phyloP scores from a whole-genome alignment of 768 basidiomycete species.

The Agaricus subrufescens region DNA sequence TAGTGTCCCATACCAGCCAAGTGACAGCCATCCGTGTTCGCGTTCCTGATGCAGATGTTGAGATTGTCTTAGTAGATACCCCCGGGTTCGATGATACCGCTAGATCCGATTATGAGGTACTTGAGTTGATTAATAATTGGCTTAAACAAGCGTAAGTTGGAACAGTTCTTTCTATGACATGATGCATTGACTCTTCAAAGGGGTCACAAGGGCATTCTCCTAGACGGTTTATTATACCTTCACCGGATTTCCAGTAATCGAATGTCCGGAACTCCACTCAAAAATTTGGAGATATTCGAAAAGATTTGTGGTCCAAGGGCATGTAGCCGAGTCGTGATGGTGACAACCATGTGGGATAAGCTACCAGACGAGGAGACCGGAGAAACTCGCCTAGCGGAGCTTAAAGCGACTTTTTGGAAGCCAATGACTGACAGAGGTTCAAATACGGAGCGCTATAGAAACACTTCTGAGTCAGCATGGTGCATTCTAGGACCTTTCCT shows the following conservation, averaged over 20 bases:
- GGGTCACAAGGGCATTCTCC: too few relatives aligned
- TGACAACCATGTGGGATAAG: constrained; percentile 23
- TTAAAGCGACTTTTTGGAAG: constrained; percentile 12
- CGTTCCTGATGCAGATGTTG: neutral
- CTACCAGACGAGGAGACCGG: neutral
- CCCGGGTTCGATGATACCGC: constrained; percentile 22
- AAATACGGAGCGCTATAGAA: neutral
- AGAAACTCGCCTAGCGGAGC: constrained; percentile 9
- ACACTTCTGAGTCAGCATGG: neutral
- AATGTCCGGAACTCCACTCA: constrained; percentile 22
- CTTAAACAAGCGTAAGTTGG: constrained; percentile 11
- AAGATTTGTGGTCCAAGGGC: constrained; percentile 28
- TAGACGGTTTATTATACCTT: constrained; percentile 24
- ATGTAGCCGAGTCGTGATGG: constrained; percentile 23
- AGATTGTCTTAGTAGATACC: constrained; percentile 21
- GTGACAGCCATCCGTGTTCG: neutral
- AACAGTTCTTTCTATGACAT: too few relatives aligned
- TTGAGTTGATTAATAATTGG: constrained; percentile 19
- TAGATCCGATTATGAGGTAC: constrained; percentile 17
- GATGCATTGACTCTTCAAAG: too few relatives aligned
- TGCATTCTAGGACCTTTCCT: neutral
- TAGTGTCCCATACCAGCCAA: constrained; percentile 30
- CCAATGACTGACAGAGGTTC: constrained; percentile 11
- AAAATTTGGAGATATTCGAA: constrained; percentile 26
- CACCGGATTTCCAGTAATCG: constrained; percentile 19